A percentile compares a stretch with the other conserved stretches of the same genome.
Evolutionary conservation across 768 basidiomycete genomes (phyloP).

Genomic region (Mycena venus): DNA sequence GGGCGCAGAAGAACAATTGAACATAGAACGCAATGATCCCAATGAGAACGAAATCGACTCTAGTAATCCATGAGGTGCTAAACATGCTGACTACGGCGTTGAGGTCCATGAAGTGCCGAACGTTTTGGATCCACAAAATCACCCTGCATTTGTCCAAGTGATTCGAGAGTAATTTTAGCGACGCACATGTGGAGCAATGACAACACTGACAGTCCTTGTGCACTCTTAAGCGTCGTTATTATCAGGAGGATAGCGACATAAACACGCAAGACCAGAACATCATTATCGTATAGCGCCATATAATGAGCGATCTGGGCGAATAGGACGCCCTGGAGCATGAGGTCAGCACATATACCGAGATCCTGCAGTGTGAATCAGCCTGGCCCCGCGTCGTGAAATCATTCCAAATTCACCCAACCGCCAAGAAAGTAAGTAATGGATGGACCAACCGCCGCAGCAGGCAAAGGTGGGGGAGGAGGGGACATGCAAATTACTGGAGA

Average conservation of each 20-base stretch:
- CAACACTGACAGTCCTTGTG: no score
- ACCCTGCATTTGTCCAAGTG: no score
- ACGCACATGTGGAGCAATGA: no score
- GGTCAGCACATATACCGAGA: no score
- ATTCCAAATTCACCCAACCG: background rate
- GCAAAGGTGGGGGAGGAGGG: background rate
- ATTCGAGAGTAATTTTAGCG: no score
- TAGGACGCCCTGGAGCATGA: no score
- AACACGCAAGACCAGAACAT: no score
- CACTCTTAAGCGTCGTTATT: no score
- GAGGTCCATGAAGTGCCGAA: slow-evolving; percentile 4
- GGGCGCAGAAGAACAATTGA: background rate
- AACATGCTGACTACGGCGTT: background rate
- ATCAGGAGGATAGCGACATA: no score
- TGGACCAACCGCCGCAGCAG: background rate
- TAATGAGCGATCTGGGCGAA: no score
- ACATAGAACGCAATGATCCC: slow-evolving; percentile 2
- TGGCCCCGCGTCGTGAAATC: background rate
- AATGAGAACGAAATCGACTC: background rate
- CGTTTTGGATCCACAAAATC: background rate
- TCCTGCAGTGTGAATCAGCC: no score
- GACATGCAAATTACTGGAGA: background rate
- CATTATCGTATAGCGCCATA: no score
- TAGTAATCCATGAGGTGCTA: background rate
- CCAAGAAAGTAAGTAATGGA: background rate